A percentile compares a stretch with the other conserved stretches of the same genome.
phyloP scores from a whole-genome alignment of 768 basidiomycete genomes.

The Leccinum aurantiacum region DNA sequence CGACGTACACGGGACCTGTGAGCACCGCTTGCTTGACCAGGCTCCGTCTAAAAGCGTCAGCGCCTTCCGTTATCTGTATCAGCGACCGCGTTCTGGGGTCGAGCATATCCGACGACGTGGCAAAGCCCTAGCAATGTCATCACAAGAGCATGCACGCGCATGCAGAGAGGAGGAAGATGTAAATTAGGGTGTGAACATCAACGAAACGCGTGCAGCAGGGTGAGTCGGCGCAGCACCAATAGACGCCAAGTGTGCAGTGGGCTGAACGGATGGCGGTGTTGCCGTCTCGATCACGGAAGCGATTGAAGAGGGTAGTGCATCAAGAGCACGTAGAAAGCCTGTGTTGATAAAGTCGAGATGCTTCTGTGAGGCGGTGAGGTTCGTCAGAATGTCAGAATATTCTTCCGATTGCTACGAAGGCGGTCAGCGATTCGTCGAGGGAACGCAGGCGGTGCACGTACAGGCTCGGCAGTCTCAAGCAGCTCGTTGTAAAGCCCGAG shows the following conservation, averaged over 20 bases:
- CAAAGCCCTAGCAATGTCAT: conserved; percentile 7
- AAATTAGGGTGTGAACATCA: too few species aligned
- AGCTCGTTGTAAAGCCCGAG: conserved; percentile 80
- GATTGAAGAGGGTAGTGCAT: conserved; percentile 52
- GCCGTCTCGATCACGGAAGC: conserved; percentile 57
- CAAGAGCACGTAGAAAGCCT: conserved; percentile 64
- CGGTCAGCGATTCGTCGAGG: conserved; percentile 2
- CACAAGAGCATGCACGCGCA: neutral
- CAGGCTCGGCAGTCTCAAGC: conserved; percentile 74
- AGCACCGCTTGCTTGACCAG: too few species aligned
- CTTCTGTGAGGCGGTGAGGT: conserved; percentile 76
- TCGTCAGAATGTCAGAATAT: conserved; percentile 82
- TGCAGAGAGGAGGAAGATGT: too few species aligned
- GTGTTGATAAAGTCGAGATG: conserved; percentile 84
- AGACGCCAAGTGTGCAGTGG: conserved; percentile 26
- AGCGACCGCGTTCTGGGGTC: too few species aligned
- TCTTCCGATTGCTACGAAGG: conserved; percentile 73
- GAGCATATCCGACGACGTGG: conserved; percentile 13
- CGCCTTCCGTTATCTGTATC: too few species aligned
- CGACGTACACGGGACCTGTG: conserved; percentile 22
- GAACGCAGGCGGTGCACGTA: conserved; percentile 40
- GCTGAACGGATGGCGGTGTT: conserved; percentile 53
- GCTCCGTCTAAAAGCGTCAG: too few species aligned
- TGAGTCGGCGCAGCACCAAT: conserved; percentile 26
- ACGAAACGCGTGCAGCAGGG: conserved; percentile 6